Evolutionary conservation across 2,329 filamentous ascomycete species (phyloP), one percentile per base, ranked within the genome.

Genomic region (Ophiostoma australiae): DNA sequence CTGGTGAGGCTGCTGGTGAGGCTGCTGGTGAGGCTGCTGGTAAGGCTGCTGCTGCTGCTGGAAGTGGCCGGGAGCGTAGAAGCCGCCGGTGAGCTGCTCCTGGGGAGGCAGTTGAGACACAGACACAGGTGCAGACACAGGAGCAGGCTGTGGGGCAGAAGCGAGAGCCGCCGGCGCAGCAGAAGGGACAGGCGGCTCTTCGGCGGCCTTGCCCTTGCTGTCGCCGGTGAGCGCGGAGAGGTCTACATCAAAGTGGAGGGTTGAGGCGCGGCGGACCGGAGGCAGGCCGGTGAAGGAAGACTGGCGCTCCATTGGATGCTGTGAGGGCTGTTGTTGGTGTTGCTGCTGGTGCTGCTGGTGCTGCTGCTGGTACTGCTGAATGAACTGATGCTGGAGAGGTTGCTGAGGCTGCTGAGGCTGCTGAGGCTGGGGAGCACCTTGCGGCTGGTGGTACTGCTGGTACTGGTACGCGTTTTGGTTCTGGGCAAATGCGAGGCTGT

Each of bases 281-380:
- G 87, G 87, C 52, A 90, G 77, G 0, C 85, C 85, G 31, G 84
- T 79, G 73, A 89, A 89, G 1, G 85, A 87, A 1, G 83, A 80
- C 13, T 81, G 79, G 41, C 83, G 74, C 63, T 71, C 39, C 10
- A 73, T n/a, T 63, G 58, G 58, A 17, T 63, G 58, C 58, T 63
- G 58, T 3, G 35, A 23, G 8, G 52, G 69, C 35, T 27, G 71
- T 17, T 58, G 66, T 17, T 58, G 69, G n/a, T 37, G 44, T 23
- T 55, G 68, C 13, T 39, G 52, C 20, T 48, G 67, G 2, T 23
- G 39, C 7, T 58, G 67, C 6, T 52, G 39, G 20, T 65, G 69
- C 35, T 67, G 35, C 13, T 39, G 66, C n/a, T 67, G 37, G n/a
- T 41, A 44, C 13, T 67, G 66, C 23, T 67, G 66, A 11, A 67